These are phyloP conservation scores for Diversispora epigaea DNA, from an alignment of 192 early-diverging fungal species.

Conservation along the genomic window DNA sequence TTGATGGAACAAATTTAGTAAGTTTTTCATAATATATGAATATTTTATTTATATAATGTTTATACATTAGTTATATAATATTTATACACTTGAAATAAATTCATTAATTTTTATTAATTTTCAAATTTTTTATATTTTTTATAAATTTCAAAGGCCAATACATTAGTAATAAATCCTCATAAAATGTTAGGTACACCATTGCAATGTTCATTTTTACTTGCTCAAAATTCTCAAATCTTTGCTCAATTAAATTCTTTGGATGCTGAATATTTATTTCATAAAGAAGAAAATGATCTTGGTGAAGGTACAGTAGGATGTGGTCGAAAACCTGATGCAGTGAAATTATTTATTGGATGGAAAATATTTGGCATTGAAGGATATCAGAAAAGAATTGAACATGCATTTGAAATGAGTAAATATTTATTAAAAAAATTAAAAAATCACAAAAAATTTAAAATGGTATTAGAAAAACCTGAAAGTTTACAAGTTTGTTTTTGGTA, in stretches of 20 bases:
- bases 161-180: slow-evolving; percentile 78
- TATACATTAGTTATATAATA: background rate
- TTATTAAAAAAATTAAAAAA: slow-evolving; percentile 44
- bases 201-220: slow-evolving; percentile 75
- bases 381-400: slow-evolving; percentile 53
- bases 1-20: slow-evolving; percentile 55
- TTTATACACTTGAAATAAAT: background rate
- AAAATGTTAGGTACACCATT: slow-evolving; percentile 78
- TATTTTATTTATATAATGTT: background rate
- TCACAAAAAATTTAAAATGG: slow-evolving; percentile 44
- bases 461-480: slow-evolving; percentile 43
- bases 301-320: slow-evolving; percentile 81
- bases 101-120: background rate
- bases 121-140: too few relatives aligned
- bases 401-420: slow-evolving; percentile 51
- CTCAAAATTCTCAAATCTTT: slow-evolving; percentile 56
- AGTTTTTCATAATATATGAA: background rate
- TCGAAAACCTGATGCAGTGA: slow-evolving; percentile 73
- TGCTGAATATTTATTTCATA: slow-evolving; percentile 73
- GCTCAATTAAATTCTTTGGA: slow-evolving; percentile 59
- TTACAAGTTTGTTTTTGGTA: slow-evolving; percentile 79
- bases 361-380: slow-evolving; percentile 69
- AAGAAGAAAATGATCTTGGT: slow-evolving; percentile 65
- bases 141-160: slow-evolving; percentile 62
- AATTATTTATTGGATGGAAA: slow-evolving; percentile 78